Conservation (phyloP, 805 yeast species). For the Candida maltosa region DNA sequence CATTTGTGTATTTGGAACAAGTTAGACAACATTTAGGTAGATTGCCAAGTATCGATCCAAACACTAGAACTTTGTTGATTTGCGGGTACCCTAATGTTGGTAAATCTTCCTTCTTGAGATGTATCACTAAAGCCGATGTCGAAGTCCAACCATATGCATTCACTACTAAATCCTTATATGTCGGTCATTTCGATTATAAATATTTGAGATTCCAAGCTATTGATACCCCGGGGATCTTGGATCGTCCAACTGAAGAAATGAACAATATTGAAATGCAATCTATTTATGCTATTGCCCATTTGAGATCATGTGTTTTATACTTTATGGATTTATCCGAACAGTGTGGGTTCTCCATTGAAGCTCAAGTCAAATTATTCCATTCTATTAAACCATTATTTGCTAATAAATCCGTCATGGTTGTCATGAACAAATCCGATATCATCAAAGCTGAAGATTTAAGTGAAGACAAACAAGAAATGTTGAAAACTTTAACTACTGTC, state of each 20-base stretch:
- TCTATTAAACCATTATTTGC: constrained; percentile 96
- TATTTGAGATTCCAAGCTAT: constrained; percentile 97
- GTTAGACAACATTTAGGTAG: constrained; percentile 99
- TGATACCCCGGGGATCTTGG: constrained; percentile 98
- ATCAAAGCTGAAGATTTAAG: constrained; percentile 81
- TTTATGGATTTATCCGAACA: constrained; percentile 99
- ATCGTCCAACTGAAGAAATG: constrained; percentile 99
- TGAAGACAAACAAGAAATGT: constrained; percentile 66
- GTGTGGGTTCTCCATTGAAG: constrained; percentile 97
- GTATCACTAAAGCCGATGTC: constrained; percentile 96
- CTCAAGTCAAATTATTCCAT: constrained; percentile 94
- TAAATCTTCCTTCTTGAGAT: constrained; percentile 88
- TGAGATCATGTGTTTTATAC: constrained; percentile 92
- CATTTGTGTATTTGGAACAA: constrained; percentile 90
- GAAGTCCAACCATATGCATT: constrained; percentile 99
- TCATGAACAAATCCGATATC: constrained; percentile 92
- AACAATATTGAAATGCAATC: constrained; percentile 99
- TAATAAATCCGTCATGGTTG: constrained; percentile 93
- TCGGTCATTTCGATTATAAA: constrained; percentile 98
- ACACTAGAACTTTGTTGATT: constrained; percentile 92
- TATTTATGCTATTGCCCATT: constrained; percentile 96
- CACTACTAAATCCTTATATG: constrained; percentile 95
- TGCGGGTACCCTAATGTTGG: constrained; percentile 99
- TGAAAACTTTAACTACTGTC: constrained; percentile 59
- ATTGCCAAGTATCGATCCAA: constrained; percentile 96